Base-by-base conservation (phyloP, 2,329 filamentous ascomycete species). In the Penicillium sp. region DNA sequence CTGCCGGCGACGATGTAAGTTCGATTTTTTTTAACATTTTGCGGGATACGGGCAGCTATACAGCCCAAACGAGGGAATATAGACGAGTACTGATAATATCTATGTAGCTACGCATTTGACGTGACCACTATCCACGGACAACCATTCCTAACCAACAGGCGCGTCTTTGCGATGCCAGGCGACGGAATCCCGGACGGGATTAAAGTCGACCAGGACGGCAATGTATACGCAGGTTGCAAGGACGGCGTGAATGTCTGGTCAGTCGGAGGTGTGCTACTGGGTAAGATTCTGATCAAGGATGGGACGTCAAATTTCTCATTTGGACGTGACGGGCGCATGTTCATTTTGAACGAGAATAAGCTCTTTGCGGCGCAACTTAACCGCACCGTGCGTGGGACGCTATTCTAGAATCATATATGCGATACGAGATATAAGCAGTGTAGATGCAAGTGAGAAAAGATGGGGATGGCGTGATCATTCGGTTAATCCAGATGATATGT, bases 181-280 rank as follows among this genome's bases (percentile, higher is more conserved):
- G 73, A 73, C 0, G 83, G 83, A 0, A 76, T 81, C 6, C 83
- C 85, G 0, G 76, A 78, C 57, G 76, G 76, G 9, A 75, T 85
- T 62, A 83, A 84, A 64, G 79, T 80, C 44, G 85, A 87, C 66
- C 77, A 76, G 1, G 66, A 80, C 3, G 85, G 85, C 2, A 86
- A 87, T 69, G 82, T 87, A 1, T 87, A 85, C 73, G 79, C 80
- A 28, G 84, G 82, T 0, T 85, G 83, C 62, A 83, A 82, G 0
- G 84, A 86, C 68, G 85, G 85, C 0, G 74, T 87, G 22, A 80
- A 85, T 61, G 79, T 87, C 9, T 88, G 84, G 83, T 80, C 78
- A 59, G 70, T 79, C 0, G 78, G 78, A 0, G 85, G 84, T 0
- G 78, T 70, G 3, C 67, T 85, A 19, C 80, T 90, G 66, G 78